Evolutionary conservation across 163 green algal species (phyloP).

Genomic region (Trebouxia gelatinosa): DNA sequence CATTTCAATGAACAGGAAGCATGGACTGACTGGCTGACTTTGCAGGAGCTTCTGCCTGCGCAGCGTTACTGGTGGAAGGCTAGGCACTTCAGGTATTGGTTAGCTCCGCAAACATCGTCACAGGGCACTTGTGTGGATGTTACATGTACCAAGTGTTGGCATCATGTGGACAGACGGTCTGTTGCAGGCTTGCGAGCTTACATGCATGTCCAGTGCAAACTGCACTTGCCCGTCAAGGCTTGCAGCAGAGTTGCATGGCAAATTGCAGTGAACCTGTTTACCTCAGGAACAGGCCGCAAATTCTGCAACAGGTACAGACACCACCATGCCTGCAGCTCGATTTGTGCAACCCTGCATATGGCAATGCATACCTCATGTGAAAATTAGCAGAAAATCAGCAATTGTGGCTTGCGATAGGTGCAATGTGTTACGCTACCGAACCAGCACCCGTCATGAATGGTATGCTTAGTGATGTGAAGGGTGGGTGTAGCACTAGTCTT

Average conservation of each 20-base stretch:
- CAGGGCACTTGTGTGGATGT: background rate
- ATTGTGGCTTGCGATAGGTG: too few species aligned
- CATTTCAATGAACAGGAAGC: slow-evolving; percentile 1
- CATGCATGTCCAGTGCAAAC: background rate
- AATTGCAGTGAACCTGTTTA: too few species aligned
- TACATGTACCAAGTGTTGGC: background rate
- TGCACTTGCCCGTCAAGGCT: background rate
- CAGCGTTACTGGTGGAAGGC: slow-evolving; percentile 9
- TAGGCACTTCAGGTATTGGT: background rate
- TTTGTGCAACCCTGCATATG: too few species aligned
- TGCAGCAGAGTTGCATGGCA: background rate
- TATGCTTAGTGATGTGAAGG: too few species aligned
- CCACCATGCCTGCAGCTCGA: too few species aligned
- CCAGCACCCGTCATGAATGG: too few species aligned
- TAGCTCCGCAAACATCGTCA: background rate
- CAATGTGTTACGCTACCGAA: too few species aligned
- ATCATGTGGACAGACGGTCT: background rate
- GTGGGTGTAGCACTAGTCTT: too few species aligned
- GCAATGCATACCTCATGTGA: too few species aligned
- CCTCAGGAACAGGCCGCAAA: too few species aligned
- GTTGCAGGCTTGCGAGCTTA: background rate
- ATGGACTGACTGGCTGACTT: background rate
- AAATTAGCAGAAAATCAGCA: too few species aligned
- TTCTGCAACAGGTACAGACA: too few species aligned
- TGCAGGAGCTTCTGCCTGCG: background rate